Base-by-base conservation (phyloP, 1,139 yeast genomes). In the Suhomyces ambrosiae region DNA sequence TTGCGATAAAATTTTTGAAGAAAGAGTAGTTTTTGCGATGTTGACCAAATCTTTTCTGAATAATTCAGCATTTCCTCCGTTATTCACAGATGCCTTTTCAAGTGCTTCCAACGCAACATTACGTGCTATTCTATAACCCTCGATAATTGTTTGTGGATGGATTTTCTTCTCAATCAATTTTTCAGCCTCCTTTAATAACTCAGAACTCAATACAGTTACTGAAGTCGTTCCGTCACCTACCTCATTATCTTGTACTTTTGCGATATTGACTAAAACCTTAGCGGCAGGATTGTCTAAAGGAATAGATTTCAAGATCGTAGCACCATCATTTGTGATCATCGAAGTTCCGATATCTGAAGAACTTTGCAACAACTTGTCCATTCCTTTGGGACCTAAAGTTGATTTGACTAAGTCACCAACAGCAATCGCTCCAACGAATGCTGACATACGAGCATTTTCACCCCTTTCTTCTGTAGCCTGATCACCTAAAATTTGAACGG, bases 211-310 rank as follows among this genome's bases (percentile, higher is more conserved):
- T 10, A 92, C 97, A 0, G 97, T 89, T 23, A 92, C 99, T n/a
- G 96, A 87, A 1, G 99, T 92, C 31, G 99, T 92, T 49, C 99
- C 99, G 63, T 92, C 99, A 39, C 99, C 98, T 54, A 92, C 95
- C 62, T 92, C 97, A 60, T 92, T 97, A 58, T 92, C 99, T 71
- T 92, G 99, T 25, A 92, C 97, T 63, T 92, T 92, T 37, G 97
- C 84, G 45, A 92, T 86, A 61, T 92, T 92, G 24, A 94, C 98
- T 53, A 92, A 74, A 7, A 94, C 98, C 60, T 92, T 92, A 23
- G 98, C 99, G 3, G 98, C 98, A 10, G 98, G 98, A 54, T 94
- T 92, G 57, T 90, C 97, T 53, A 92, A 80, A 7, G 98, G 97
- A 53, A 92, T 92, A 1, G 96, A 77, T 57, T 92, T 90, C 51